Evolutionary conservation across 345 rosid genomes (phyloP).

Genomic region (Boechera stricta): DNA sequence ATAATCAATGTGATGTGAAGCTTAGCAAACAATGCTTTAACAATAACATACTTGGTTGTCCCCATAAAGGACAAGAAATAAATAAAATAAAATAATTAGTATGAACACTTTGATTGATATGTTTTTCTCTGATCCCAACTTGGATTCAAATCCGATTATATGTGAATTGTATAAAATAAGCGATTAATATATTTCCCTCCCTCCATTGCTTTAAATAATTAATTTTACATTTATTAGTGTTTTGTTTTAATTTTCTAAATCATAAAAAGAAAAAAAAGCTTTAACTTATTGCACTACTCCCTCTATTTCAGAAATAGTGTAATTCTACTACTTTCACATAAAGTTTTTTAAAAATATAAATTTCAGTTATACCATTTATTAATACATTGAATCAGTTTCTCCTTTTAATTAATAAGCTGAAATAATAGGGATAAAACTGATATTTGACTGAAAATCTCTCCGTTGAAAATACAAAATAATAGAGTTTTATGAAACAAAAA

Average conservation of each 20-base stretch:
- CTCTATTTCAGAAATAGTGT: too few species aligned
- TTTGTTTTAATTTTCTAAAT: not conserved
- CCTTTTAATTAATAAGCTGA: too few species aligned
- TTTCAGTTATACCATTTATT: too few species aligned
- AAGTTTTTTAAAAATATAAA: too few species aligned
- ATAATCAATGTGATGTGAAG: slow-evolving; percentile 37
- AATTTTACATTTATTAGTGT: not conserved
- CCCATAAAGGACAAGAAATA: not conserved
- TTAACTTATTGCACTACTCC: too few species aligned
- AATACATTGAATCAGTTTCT: too few species aligned
- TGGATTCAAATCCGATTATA: not conserved
- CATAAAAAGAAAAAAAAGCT: not conserved
- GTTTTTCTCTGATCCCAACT: not conserved
- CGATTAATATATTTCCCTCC: not conserved
- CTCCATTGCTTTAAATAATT: not conserved
- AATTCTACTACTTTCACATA: too few species aligned
- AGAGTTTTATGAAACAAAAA: too few species aligned
- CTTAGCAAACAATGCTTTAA: slow-evolving; percentile 28
- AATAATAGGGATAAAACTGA: too few species aligned
- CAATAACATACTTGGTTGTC: slow-evolving; percentile 35
- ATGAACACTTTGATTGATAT: slow-evolving; percentile 10
- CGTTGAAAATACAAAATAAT: too few species aligned
- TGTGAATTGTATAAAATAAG: not conserved
- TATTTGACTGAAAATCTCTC: too few species aligned
- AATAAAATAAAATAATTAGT: slow-evolving; percentile 8